Evolutionary conservation across 169 alveolate species (phyloP).

Genomic region (Cryptosporidium parvum): DNA sequence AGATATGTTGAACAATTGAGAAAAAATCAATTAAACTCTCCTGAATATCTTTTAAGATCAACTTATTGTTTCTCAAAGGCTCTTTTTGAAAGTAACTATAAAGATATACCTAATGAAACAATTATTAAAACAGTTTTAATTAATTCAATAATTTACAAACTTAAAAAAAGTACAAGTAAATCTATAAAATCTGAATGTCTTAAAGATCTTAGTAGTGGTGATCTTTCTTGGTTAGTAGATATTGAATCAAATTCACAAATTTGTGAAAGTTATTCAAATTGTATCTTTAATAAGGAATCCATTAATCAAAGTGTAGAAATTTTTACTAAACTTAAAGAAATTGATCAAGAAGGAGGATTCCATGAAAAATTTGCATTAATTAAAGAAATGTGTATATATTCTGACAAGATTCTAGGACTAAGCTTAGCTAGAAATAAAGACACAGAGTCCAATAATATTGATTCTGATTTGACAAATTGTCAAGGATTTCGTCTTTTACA

Average conservation of each 20-base stretch:
- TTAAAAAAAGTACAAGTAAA: background rate
- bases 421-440: background rate
- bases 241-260: background rate
- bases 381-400: slow-evolving; percentile 19
- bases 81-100: background rate
- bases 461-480: background rate
- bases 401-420: background rate
- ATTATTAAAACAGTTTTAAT: background rate
- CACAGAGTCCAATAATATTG: background rate
- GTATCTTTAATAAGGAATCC: slow-evolving; percentile 3
- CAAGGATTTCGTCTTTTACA: slow-evolving; percentile 49
- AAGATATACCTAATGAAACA: slow-evolving; percentile 35
- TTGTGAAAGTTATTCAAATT: slow-evolving; percentile 20
- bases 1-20: background rate
- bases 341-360: slow-evolving; percentile 52
- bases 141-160: background rate
- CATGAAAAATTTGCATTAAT: slow-evolving; percentile 24
- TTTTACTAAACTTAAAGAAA: background rate
- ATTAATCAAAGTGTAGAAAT: background rate
- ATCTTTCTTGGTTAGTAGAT: slow-evolving; percentile 4
- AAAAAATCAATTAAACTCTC: slow-evolving; percentile 1
- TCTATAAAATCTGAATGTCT: slow-evolving; percentile 2
- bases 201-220: background rate
- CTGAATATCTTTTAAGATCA: slow-evolving; percentile 20
- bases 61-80: slow-evolving; percentile 38